These are phyloP conservation scores for Ustilago hordei DNA, from an alignment of 1,284 basidiomycete species.

Conservation along the genomic window DNA sequence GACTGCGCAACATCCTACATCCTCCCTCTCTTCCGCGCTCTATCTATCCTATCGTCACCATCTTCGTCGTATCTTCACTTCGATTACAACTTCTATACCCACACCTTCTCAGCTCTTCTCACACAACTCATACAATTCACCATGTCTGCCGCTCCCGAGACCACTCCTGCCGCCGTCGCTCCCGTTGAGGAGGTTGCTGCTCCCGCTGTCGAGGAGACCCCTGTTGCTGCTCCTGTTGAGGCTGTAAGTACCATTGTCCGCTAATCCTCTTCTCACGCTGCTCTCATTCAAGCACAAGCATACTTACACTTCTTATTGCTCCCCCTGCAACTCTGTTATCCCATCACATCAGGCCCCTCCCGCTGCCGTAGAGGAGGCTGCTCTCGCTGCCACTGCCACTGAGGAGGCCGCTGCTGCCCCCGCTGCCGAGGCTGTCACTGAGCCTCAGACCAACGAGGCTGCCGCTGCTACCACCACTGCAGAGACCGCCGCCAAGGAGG, in stretches of 20 bases:
- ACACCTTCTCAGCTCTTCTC: conserved; percentile 13
- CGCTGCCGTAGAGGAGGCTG: conserved; percentile 18
- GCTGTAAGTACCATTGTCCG: conserved; percentile 14
- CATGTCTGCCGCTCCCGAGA: conserved; percentile 55
- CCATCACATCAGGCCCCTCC: background rate
- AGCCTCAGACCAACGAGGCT: conserved; percentile 31
- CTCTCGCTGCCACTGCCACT: conserved; percentile 14
- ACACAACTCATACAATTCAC: conserved; percentile 14
- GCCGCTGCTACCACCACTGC: conserved; percentile 31
- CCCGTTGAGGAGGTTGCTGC: conserved; percentile 45
- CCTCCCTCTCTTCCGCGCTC: conserved; percentile 17
- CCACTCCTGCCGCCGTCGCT: conserved; percentile 36
- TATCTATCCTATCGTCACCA: conserved; percentile 16
- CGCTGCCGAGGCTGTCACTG: conserved; percentile 17
- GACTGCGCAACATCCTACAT: conserved; percentile 15
- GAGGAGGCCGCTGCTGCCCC: conserved; percentile 35
- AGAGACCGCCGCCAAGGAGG: conserved; percentile 47
- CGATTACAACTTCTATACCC: conserved; percentile 13
- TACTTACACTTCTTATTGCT: background rate
- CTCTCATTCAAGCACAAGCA: background rate
- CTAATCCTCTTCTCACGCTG: background rate
- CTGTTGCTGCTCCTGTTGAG: conserved; percentile 15
- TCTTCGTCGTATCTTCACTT: conserved; percentile 13
- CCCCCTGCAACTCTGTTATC: background rate
- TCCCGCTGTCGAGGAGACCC: conserved; percentile 38